Conservation (phyloP, 176 grass and related monocot species). For the Chloris gayana region DNA sequence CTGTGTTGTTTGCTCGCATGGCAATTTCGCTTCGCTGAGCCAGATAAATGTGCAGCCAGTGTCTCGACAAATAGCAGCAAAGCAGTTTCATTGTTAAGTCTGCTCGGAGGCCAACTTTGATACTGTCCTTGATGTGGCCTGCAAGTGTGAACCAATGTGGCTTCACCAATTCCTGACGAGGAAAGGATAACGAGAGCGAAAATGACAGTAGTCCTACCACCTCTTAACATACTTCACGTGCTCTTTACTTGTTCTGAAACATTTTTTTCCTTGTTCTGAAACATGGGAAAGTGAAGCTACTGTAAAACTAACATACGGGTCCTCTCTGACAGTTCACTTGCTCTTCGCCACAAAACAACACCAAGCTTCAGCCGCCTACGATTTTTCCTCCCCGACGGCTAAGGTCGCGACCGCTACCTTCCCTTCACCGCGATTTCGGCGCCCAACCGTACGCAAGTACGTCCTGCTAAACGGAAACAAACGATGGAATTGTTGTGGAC, state of each 20-base stretch:
- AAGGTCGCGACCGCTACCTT: neutral
- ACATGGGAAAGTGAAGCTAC: neutral
- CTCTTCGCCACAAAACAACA: neutral
- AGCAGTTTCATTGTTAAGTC: neutral
- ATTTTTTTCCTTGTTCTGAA: neutral
- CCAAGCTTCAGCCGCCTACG: neutral
- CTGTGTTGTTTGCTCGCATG: too few relatives aligned
- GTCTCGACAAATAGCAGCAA: neutral
- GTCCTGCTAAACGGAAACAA: neutral
- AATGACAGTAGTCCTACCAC: neutral
- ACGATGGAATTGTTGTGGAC: neutral
- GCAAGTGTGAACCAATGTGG: neutral
- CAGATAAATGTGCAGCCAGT: neutral
- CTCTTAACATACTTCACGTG: neutral
- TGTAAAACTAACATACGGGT: neutral
- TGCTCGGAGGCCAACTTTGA: neutral
- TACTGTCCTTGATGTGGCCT: neutral
- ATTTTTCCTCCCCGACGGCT: neutral
- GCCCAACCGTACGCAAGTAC: constrained; percentile 13
- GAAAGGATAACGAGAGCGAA: neutral
- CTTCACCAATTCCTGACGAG: neutral
- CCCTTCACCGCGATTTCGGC: neutral
- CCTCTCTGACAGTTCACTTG: neutral
- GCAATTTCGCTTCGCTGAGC: neutral
- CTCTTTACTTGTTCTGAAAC: too few relatives aligned